These are phyloP conservation scores for Pelargonium cotyledonis DNA, from an alignment of 441 rosid genomes.

Conservation along the genomic window DNA sequence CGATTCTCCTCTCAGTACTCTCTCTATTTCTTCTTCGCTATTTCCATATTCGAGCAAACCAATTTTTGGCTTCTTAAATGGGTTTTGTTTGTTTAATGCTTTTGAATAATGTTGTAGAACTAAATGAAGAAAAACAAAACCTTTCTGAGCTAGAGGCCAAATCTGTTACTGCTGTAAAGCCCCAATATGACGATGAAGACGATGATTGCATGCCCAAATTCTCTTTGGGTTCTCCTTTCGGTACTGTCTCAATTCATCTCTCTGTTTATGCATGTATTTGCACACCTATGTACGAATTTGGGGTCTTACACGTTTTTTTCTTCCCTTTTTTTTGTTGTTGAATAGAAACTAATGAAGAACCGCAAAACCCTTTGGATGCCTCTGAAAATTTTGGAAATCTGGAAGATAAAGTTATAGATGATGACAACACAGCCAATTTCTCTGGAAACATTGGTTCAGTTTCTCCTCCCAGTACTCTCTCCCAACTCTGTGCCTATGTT, in stretches of 20 bases:
- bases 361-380: not conserved
- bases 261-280: not conserved
- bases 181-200: not conserved
- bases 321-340: too few species aligned
- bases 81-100: not conserved
- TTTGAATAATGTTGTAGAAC: not conserved
- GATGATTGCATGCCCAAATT: constrained; percentile 1
- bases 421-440: not conserved
- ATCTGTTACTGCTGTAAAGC: not conserved
- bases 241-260: not conserved
- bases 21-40: not conserved
- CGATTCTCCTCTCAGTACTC: constrained; percentile 42
- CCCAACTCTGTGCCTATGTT: not conserved
- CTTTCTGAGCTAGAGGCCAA: not conserved
- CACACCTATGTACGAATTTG: not conserved
- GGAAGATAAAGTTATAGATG: not conserved
- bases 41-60: not conserved
- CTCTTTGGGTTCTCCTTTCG: constrained; percentile 4
- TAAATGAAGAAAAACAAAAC: not conserved
- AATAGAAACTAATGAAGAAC: not conserved
- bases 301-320: not conserved
- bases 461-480: not conserved
- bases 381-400: not conserved
- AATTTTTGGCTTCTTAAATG: not conserved
- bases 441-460: not conserved